Evolutionary conservation across 805 yeast species (phyloP), one percentile per base, ranked within the genome.

Genomic region (Ogataea ganodermae): DNA sequence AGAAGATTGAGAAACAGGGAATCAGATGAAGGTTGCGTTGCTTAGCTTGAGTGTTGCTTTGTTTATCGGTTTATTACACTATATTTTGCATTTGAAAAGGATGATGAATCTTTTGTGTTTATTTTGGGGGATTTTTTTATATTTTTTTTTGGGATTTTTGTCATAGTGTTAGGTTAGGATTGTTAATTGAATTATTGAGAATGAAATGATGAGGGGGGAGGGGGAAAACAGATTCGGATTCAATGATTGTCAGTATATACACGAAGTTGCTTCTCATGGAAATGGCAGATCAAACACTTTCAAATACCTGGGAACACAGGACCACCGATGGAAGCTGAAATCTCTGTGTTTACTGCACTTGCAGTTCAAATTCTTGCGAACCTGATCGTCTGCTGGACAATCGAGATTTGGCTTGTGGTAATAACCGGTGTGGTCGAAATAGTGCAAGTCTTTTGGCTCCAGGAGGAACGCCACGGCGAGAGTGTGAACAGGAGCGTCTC

Each of bases 401-500:
- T 78, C 76, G 41, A 67, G 70, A 67, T 78, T 79, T 1, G 85
- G 84, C 14, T 62, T 71, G 59, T 80, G 84, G 63, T 42, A 75
- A 65, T 80, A 80, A 3, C 84, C 84, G 17, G 79, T 76, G 56
- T 81, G 80, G 31, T 73, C 80, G 59, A 83, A 84, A 65, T 75
- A 74, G 53, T 82, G 86, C 23, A 84, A 65, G 53, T 79, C 69
- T 22, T 72, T 73, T 49, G 69, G 74, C 8, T 46, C 35, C 48
- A 81, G 58, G 61, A 84, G 71, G 49, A 79, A 69, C 0, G 83
- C 71, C 3, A 76, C 84, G 3, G 84, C 89, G 49, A 84, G 69
- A 2, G 87, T 76, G 63, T 84, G 89, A 37, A 84, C 76, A 2
- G 89, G 89, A 0, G 89, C 89, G 65, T 84, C 89, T 21, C 89